Conservation (phyloP, 208 protist species). For the Novymonas esmeraldas region DNA sequence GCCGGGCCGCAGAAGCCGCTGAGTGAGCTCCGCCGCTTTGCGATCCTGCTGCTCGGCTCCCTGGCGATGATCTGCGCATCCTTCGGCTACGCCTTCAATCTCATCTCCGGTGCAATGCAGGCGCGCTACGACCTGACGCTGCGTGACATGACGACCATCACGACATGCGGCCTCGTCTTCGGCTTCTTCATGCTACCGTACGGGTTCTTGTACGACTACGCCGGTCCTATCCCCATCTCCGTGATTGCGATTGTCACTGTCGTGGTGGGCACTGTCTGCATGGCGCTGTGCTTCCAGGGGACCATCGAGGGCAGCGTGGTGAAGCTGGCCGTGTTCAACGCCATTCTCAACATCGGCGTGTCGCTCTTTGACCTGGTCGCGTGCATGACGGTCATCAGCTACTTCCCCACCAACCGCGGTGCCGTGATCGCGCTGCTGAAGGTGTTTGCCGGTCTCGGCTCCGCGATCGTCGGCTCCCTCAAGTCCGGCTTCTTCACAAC, state of each 20-base stretch:
- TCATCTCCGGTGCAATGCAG: conserved; percentile 46
- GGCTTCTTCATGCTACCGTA: conserved; percentile 45
- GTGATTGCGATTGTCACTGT: conserved; percentile 29
- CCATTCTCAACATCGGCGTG: conserved; percentile 30
- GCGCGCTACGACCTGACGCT: conserved; percentile 49
- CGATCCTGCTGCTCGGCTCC: conserved; percentile 38
- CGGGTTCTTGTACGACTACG: conserved; percentile 53
- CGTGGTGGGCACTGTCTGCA: conserved; percentile 29
- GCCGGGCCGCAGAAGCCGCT: conserved; percentile 21
- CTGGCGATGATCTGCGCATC: conserved; percentile 51
- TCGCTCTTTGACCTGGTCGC: conserved; percentile 42
- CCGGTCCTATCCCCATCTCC: conserved; percentile 45
- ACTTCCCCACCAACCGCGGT: conserved; percentile 55
- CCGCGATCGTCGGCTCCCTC: conserved; percentile 46
- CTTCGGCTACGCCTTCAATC: conserved; percentile 54
- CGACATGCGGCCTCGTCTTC: conserved; percentile 41
- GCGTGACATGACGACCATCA: conserved; percentile 60
- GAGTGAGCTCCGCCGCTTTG: conserved; percentile 43
- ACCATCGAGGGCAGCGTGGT: conserved; percentile 36
- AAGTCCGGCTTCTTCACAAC: conserved; percentile 37
- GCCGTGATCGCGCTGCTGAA: conserved; percentile 59
- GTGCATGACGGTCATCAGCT: conserved; percentile 50
- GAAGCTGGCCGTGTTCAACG: conserved; percentile 31
- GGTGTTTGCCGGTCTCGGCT: conserved; percentile 64
- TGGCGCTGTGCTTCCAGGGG: conserved; percentile 47